These are phyloP conservation scores for Lactarius sanguifluus DNA, from an alignment of 768 basidiomycete species.

Conservation along the genomic window DNA sequence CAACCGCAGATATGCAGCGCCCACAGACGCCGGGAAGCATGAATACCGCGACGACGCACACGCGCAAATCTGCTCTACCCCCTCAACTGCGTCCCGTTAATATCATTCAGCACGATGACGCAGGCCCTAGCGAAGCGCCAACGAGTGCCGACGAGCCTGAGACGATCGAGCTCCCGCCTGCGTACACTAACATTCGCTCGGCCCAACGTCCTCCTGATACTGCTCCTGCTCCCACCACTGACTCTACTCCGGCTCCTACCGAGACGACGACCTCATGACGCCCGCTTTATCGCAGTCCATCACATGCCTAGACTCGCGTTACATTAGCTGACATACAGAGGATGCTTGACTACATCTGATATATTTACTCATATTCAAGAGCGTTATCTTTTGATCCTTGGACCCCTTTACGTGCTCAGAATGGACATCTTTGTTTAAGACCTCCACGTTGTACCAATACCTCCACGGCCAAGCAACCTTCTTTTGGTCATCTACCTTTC, in stretches of 20 bases:
- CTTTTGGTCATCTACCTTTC: not conserved
- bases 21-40: constrained; percentile 33
- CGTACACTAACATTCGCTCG: constrained; percentile 63
- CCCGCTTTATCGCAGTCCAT: not conserved
- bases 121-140: constrained; percentile 53
- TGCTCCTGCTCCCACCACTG: not conserved
- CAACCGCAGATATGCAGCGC: constrained; percentile 22
- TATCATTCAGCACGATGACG: constrained; percentile 84
- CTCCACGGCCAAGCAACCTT: not conserved
- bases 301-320: not conserved
- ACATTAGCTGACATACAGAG: not conserved
- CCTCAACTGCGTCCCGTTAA: constrained; percentile 68
- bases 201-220: not conserved
- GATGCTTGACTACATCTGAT: not conserved
- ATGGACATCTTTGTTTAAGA: constrained; percentile 14
- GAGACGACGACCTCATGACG: constrained; percentile 5
- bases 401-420: not conserved
- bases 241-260: not conserved
- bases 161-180: constrained; percentile 81
- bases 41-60: constrained; percentile 36
- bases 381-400: not conserved
- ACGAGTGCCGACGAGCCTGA: constrained; percentile 48
- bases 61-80: constrained; percentile 47
- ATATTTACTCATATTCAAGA: not conserved
- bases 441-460: constrained; percentile 15